A percentile compares a stretch with the other conserved stretches of the same genome.
phyloP scores from a whole-genome alignment of 2,329 filamentous ascomycete genomes.

The Neodidymelliopsis sp. region DNA sequence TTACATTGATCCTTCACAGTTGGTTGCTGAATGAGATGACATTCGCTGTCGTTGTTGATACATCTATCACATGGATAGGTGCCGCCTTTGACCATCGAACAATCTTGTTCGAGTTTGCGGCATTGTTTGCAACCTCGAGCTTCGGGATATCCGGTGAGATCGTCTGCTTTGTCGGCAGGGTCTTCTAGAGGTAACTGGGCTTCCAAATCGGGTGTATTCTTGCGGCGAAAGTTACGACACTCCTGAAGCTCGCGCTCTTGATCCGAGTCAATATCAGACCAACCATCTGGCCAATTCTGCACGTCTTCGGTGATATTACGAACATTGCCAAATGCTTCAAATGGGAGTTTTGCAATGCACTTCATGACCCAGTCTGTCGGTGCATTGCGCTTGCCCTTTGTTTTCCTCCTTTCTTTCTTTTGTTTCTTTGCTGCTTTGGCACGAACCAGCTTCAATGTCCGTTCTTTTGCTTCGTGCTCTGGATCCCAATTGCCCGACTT shows the following conservation, averaged over 20 bases:
- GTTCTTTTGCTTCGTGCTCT: conserved; percentile 18
- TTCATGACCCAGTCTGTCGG: conserved; percentile 19
- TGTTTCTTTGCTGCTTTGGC: conserved; percentile 23
- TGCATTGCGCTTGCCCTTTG: conserved; percentile 14
- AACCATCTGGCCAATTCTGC: conserved; percentile 39
- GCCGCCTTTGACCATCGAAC: conserved; percentile 38
- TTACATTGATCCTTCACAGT: conserved; percentile 45
- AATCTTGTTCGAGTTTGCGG: conserved; percentile 27
- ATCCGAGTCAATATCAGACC: conserved; percentile 31
- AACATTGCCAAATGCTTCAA: conserved; percentile 26
- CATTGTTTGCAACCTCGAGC: conserved; percentile 48
- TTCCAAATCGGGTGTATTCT: conserved; percentile 18
- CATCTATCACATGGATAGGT: conserved; percentile 38
- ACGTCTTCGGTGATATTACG: conserved; percentile 33
- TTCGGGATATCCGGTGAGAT: conserved; percentile 43
- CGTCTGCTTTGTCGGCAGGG: conserved; percentile 29
- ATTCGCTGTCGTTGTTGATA: conserved; percentile 28
- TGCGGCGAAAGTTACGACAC: conserved; percentile 12
- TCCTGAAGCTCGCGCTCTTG: conserved; percentile 19
- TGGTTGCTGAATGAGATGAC: conserved; percentile 43
- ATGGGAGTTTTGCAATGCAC: conserved; percentile 26
- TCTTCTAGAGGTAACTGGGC: conserved; percentile 33
- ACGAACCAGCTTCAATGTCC: conserved; percentile 8
- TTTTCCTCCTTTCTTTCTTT: conserved; percentile 12
- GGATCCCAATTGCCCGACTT: conserved; percentile 49